Percentiles rank a stretch among this genome's conserved stretches.
Evolutionary conservation across 2,329 filamentous ascomycete species (phyloP).

Genomic region (Fusarium ambrosium): DNA sequence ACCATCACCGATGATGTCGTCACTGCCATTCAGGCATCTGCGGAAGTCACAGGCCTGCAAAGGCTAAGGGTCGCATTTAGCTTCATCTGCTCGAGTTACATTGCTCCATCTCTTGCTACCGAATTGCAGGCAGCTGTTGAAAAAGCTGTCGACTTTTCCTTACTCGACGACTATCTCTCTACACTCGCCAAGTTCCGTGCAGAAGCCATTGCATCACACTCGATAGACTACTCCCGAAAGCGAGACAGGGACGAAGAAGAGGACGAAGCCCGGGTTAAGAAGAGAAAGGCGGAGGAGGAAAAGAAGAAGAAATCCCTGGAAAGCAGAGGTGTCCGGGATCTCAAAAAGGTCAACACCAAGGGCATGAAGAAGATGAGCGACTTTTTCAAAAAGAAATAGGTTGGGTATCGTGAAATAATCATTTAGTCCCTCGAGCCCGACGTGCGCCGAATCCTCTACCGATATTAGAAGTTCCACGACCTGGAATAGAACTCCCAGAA

Average conservation of each 20-base stretch:
- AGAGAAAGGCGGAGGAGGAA: slow-evolving; percentile 87
- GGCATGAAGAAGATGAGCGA: slow-evolving; percentile 98
- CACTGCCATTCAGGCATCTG: slow-evolving; percentile 61
- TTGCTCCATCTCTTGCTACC: slow-evolving; percentile 60
- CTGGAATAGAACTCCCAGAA: slow-evolving; percentile 45
- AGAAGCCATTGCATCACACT: slow-evolving; percentile 78
- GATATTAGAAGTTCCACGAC: slow-evolving; percentile 53
- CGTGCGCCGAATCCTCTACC: slow-evolving; percentile 52
- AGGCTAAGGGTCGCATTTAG: slow-evolving; percentile 73
- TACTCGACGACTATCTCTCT: slow-evolving; percentile 78
- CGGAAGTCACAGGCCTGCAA: slow-evolving; percentile 70
- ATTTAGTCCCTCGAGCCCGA: slow-evolving; percentile 52
- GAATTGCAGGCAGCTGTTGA: slow-evolving; percentile 59
- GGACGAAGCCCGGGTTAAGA: slow-evolving; percentile 77
- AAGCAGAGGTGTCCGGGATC: slow-evolving; percentile 80
- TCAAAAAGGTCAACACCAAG: slow-evolving; percentile 90
- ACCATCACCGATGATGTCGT: slow-evolving; percentile 51
- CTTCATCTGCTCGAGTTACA: slow-evolving; percentile 74
- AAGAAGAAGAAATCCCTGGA: slow-evolving; percentile 83
- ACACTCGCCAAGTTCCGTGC: slow-evolving; percentile 76
- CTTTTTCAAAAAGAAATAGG: slow-evolving; percentile 84
- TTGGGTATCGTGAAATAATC: slow-evolving; percentile 48
- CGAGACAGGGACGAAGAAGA: slow-evolving; percentile 76
- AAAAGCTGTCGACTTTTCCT: slow-evolving; percentile 72
- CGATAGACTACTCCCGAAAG: slow-evolving; percentile 80